Base-by-base conservation (phyloP, 768 basidiomycete genomes). In the Tricholoma bakamatsutake region DNA sequence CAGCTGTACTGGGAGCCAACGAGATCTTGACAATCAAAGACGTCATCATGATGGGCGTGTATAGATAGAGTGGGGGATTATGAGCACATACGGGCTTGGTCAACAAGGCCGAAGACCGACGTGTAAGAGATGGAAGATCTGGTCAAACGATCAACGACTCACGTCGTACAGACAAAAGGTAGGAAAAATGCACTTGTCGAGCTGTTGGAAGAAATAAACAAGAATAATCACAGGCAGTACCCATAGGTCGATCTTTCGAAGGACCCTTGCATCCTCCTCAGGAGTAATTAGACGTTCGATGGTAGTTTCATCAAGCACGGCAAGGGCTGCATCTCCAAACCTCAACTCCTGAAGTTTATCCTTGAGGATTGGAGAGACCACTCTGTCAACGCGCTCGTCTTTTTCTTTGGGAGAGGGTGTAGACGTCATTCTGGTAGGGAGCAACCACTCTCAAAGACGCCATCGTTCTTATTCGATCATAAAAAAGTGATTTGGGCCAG, bases 91-190 rank as follows among this genome's bases (percentile, higher is more conserved):
- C 71, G 62, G 6, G 75, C 69, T 43, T 73, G 69, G 12, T 65
- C 52, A 10, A 70, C 69, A 35, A 78, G 69, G 11, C 69, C 70
- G 58, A 78, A 80, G 7, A 78, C 75, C 5, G 78, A 75, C 0
- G 78, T 72, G 57, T 78, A 80, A 10, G 76, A 77, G 24, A 80
- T 61, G 2, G 77, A 76, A 1, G 76, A 76, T 57, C 73, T 74
- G 42, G 13, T 17, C 12, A 48, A 15, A 18, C 37, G 9, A 35
- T 35, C 8, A n/a, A 35, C 30, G 15, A 40, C 9, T 55, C 31
- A 4, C 46, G 3, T 56, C 33, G 11, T 21, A n/a, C n/a, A 18
- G 39, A 58, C n/a, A 42, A 17, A 34, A 30, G 28, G 43, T 11
- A 53, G 12, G n/a, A n/a, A 27, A 21, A 7, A 58, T 69, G 8